phyloP scores from a whole-genome alignment of 352 stramenopile genomes.

The Stramenopiles sp. region DNA sequence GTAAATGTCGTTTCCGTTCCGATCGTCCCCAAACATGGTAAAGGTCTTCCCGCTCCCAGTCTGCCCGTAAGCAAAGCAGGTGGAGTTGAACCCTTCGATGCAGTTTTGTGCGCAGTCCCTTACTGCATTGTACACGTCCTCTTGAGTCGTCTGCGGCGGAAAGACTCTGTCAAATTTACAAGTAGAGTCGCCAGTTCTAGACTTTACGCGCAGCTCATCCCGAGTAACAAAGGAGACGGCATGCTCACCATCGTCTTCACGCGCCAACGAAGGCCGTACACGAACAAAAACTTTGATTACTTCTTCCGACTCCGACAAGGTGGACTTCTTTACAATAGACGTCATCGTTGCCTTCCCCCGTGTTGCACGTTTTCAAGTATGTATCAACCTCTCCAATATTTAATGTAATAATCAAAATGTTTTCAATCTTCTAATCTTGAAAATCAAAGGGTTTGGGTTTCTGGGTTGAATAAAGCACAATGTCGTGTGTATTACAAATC shows the following conservation, averaged over 20 bases:
- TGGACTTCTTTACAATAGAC: too few relatives aligned
- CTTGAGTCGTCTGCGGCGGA: constrained; percentile 40
- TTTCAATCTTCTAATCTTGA: too few relatives aligned
- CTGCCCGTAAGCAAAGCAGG: constrained; percentile 54
- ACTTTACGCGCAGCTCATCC: constrained; percentile 25
- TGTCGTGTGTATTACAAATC: too few relatives aligned
- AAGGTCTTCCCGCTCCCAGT: constrained; percentile 58
- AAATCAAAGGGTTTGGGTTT: too few relatives aligned
- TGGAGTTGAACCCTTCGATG: constrained; percentile 55
- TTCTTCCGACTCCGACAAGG: too few relatives aligned
- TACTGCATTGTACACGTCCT: constrained; percentile 38
- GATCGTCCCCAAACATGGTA: constrained; percentile 53
- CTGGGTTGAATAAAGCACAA: too few relatives aligned
- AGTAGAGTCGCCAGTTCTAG: too few relatives aligned
- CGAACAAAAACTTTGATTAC: constrained; percentile 60
- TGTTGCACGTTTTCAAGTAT: too few relatives aligned
- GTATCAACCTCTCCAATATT: too few relatives aligned
- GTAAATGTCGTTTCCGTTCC: constrained; percentile 9
- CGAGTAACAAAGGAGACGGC: constrained; percentile 32
- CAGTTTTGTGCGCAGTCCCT: constrained; percentile 40
- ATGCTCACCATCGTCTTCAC: constrained; percentile 26
- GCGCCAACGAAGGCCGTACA: constrained; percentile 48
- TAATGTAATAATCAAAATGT: too few relatives aligned
- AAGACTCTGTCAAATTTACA: constrained; percentile 55
- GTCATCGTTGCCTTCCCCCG: too few relatives aligned